These are phyloP conservation scores for Monilinia vaccinii-corymbosi DNA, from an alignment of 2,329 filamentous ascomycete genomes.

Conservation along the genomic window DNA sequence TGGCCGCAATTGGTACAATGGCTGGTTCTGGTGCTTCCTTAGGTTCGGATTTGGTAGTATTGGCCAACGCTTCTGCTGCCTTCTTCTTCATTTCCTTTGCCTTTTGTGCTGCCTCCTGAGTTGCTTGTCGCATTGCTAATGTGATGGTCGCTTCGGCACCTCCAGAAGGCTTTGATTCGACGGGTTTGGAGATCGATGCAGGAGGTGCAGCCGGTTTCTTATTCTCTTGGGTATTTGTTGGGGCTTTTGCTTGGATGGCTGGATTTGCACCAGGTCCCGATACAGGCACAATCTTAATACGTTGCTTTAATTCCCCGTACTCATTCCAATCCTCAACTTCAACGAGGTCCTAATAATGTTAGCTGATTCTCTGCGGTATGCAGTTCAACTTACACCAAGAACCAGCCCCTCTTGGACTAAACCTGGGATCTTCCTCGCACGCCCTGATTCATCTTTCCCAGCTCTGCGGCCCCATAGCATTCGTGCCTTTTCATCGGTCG, in stretches of 20 bases:
- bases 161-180: constrained; percentile 12
- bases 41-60: constrained; percentile 18
- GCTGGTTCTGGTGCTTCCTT: constrained; percentile 10
- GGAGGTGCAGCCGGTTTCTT: constrained; percentile 25
- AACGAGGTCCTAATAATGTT: constrained; percentile 62
- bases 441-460: constrained; percentile 56
- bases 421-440: constrained; percentile 70
- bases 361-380: constrained; percentile 8
- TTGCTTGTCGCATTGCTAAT: constrained; percentile 45
- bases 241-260: constrained; percentile 21
- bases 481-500: constrained; percentile 79
- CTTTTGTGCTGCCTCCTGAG: constrained; percentile 56
- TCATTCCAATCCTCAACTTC: constrained; percentile 99
- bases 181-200: constrained; percentile 12
- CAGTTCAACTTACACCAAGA: constrained; percentile 60
- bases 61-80: constrained; percentile 12
- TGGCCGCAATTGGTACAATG: constrained; percentile 12
- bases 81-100: constrained; percentile 49
- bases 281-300: constrained; percentile 34
- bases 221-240: constrained; percentile 27
- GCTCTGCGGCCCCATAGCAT: constrained; percentile 81
- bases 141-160: constrained; percentile 26
- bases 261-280: constrained; percentile 14
- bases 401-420: constrained; percentile 82
- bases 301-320: constrained; percentile 86